These are phyloP conservation scores for Cyberlindnera maritima DNA, from an alignment of 805 yeast species.

Conservation along the genomic window DNA sequence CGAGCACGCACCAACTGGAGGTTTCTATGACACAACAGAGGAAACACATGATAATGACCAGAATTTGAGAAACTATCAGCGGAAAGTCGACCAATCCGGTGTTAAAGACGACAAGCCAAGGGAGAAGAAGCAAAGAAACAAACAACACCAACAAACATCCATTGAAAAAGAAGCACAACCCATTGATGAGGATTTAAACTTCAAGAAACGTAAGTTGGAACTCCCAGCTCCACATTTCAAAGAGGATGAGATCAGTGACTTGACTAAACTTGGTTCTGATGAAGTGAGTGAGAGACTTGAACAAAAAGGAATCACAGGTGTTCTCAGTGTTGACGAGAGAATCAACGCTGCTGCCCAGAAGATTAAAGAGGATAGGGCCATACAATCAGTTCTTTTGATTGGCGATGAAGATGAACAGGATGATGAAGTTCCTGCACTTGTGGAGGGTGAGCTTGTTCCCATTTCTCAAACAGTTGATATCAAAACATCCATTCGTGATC, in stretches of 20 bases:
- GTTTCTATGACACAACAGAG: constrained; percentile 63
- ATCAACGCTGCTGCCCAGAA: constrained; percentile 36
- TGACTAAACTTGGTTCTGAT: constrained; percentile 16
- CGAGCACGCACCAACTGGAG: constrained; percentile 65
- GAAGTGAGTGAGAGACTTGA: constrained; percentile 12
- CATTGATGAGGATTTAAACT: constrained; percentile 2
- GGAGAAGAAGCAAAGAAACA: constrained; percentile 29
- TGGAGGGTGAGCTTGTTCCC: neutral
- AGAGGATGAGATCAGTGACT: constrained; percentile 12
- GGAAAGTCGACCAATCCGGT: constrained; percentile 43
- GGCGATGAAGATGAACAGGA: constrained; percentile 14
- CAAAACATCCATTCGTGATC: constrained; percentile 10
- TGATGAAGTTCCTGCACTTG: neutral
- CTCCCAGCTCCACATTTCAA: constrained; percentile 36
- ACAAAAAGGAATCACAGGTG: constrained; percentile 9
- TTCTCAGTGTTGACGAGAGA: constrained; percentile 10
- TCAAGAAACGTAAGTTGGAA: constrained; percentile 24
- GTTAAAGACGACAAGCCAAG: constrained; percentile 34
- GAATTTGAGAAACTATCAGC: constrained; percentile 42
- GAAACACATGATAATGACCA: constrained; percentile 46
- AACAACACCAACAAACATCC: constrained; percentile 24
- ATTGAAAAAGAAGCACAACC: constrained; percentile 17
- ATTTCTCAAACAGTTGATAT: neutral
- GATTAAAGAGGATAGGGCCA: constrained; percentile 35
- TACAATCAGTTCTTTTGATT: constrained; percentile 35